Percentiles rank a stretch among this genome's conserved stretches.
phyloP scores from a whole-genome alignment of 495 filamentous ascomycete species.

The Pseudevernia furfuracea region DNA sequence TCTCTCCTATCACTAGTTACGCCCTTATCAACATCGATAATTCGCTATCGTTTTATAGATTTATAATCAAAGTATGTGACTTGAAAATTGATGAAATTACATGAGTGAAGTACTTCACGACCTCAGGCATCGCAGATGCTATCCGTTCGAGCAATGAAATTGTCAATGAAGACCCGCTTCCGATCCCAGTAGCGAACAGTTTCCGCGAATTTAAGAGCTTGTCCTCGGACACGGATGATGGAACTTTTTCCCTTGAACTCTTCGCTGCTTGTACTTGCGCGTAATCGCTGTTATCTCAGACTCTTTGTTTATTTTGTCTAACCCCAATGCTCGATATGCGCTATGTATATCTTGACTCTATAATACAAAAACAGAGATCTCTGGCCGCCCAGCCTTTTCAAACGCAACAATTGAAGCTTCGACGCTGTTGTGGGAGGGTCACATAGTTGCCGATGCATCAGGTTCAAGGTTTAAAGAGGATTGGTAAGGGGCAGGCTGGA shows the following conservation, averaged over 20 bases:
- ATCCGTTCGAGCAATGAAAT: conserved; percentile 8
- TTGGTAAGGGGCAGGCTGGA: too few relatives aligned
- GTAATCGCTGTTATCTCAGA: conserved; percentile 30
- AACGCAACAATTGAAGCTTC: too few relatives aligned
- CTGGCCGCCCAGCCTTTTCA: too few relatives aligned
- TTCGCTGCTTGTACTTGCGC: conserved; percentile 23
- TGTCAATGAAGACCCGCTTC: conserved; percentile 10
- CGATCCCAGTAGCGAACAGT: conserved; percentile 18
- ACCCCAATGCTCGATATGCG: conserved; percentile 27
- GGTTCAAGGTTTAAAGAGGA: too few relatives aligned
- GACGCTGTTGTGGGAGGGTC: too few relatives aligned
- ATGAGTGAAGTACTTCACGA: conserved; percentile 13
- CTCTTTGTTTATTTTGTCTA: conserved; percentile 30
- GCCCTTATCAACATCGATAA: too few relatives aligned
- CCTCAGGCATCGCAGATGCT: conserved; percentile 14
- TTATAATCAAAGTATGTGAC: too few relatives aligned
- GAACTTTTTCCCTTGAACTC: conserved; percentile 8
- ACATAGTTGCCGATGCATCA: too few relatives aligned
- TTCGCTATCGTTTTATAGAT: too few relatives aligned
- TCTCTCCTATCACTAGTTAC: too few relatives aligned
- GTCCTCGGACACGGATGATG: conserved; percentile 8
- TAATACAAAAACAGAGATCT: too few relatives aligned
- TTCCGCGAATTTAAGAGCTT: not conserved
- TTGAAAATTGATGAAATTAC: too few relatives aligned
- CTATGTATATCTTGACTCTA: conserved; percentile 26